Percentiles rank a stretch among this genome's conserved stretches.
These are phyloP conservation scores for Lipomyces spencermartinsiae DNA, from an alignment of 805 yeast species.

Conservation along the genomic window DNA sequence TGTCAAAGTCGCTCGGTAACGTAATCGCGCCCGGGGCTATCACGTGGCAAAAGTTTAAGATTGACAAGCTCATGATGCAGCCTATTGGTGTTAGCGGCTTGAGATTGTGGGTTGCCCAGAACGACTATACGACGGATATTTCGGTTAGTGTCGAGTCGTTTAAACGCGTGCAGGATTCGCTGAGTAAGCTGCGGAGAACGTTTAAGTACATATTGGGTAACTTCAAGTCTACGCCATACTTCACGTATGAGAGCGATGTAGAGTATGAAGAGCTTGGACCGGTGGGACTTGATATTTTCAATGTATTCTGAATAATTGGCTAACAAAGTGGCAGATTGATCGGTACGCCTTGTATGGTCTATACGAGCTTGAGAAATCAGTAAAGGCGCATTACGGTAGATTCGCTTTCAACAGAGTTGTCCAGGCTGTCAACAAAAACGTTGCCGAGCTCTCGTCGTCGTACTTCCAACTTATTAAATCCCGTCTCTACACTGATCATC, in stretches of 20 bases:
- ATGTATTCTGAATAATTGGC: neutral
- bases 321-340: conserved; percentile 51
- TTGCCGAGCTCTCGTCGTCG: conserved; percentile 76
- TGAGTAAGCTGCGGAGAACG: conserved; percentile 82
- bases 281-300: conserved; percentile 27
- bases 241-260: conserved; percentile 42
- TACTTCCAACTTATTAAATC: conserved; percentile 91
- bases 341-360: conserved; percentile 65
- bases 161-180: conserved; percentile 75
- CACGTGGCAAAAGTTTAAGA: conserved; percentile 60
- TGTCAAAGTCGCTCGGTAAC: conserved; percentile 94
- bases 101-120: conserved; percentile 86
- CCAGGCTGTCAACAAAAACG: conserved; percentile 69
- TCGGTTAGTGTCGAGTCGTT: conserved; percentile 73
- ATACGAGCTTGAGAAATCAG: conserved; percentile 52
- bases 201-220: conserved; percentile 84
- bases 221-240: conserved; percentile 49
- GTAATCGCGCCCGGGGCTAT: conserved; percentile 72
- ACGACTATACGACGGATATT: conserved; percentile 84
- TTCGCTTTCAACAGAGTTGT: conserved; percentile 75
- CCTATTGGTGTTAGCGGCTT: conserved; percentile 88
- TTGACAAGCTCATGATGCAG: conserved; percentile 51
- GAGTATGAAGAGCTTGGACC: conserved; percentile 41
- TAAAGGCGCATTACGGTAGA: conserved; percentile 55
- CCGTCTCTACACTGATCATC: conserved; percentile 72